These are phyloP conservation scores for Talaromyces sp. DNA, from an alignment of 2,329 filamentous ascomycete genomes.

Conservation along the genomic window DNA sequence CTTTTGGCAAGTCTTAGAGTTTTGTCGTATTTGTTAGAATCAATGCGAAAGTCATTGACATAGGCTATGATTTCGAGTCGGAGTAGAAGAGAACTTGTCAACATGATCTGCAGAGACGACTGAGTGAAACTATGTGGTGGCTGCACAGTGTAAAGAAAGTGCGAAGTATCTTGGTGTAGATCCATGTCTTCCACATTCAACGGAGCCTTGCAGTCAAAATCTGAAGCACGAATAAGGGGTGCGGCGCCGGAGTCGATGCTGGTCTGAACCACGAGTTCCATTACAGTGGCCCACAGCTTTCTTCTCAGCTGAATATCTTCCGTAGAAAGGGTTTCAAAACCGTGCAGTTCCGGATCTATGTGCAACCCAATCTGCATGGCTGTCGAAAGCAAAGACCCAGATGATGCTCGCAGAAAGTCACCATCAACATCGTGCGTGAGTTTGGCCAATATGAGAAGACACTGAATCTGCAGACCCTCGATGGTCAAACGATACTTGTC, in stretches of 20 bases:
- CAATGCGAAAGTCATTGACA: slow-evolving; percentile 3
- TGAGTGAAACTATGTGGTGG: not conserved
- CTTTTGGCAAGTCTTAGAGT: not conserved
- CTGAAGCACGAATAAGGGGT: not conserved
- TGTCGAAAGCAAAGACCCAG: slow-evolving; percentile 31
- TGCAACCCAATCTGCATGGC: slow-evolving; percentile 38
- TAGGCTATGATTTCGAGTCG: slow-evolving; percentile 1
- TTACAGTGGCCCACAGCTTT: slow-evolving; percentile 5
- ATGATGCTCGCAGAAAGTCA: slow-evolving; percentile 32
- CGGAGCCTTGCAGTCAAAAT: slow-evolving; percentile 6
- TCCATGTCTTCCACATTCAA: not conserved
- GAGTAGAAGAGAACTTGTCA: not conserved
- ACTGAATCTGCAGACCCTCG: slow-evolving; percentile 44
- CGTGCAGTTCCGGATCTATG: slow-evolving; percentile 25
- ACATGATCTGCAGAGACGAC: slow-evolving; percentile 1
- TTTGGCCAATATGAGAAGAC: slow-evolving; percentile 33
- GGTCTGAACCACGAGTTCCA: slow-evolving; percentile 6
- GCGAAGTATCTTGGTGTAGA: not conserved
- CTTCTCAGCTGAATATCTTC: slow-evolving; percentile 4
- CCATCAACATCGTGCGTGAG: slow-evolving; percentile 29
- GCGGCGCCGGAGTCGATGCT: slow-evolving; percentile 2
- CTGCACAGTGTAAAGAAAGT: not conserved
- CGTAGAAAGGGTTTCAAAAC: not conserved
- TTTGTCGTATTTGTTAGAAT: not conserved
- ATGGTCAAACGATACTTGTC: slow-evolving; percentile 49